phyloP scores from a whole-genome alignment of 768 basidiomycete genomes.

The Phaffia australis region DNA sequence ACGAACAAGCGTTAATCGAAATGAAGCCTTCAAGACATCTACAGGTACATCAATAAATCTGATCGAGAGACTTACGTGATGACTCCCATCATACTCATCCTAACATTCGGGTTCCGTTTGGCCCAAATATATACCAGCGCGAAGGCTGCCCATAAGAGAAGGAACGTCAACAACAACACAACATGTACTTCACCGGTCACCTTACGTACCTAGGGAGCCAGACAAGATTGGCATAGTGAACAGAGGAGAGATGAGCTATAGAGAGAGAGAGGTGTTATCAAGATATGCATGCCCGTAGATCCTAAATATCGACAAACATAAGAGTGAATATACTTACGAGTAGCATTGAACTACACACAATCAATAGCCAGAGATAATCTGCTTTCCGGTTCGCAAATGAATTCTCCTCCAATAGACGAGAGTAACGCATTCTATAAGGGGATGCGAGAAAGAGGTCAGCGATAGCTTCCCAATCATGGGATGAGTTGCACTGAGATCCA shows the following conservation, averaged over 20 bases:
- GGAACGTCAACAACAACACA: too few species aligned
- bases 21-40: background rate
- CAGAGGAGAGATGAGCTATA: slow-evolving; percentile 44
- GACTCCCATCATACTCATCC: slow-evolving; percentile 91
- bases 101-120: slow-evolving; percentile 79
- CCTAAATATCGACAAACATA: background rate
- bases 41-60: background rate
- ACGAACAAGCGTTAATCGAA: background rate
- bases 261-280: background rate
- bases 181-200: too few species aligned
- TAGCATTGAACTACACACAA: slow-evolving; percentile 72
- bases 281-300: background rate
- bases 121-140: slow-evolving; percentile 98
- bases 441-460: background rate
- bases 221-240: slow-evolving; percentile 90
- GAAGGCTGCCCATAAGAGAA: slow-evolving; percentile 47
- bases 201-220: slow-evolving; percentile 45
- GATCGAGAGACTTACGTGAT: slow-evolving; percentile 46
- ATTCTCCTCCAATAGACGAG: slow-evolving; percentile 91
- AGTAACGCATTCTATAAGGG: slow-evolving; percentile 75
- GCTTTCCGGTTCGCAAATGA: slow-evolving; percentile 82
- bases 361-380: slow-evolving; percentile 89
- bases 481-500: slow-evolving; percentile 21
- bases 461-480: background rate
- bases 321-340: slow-evolving; percentile 49